Evolutionary conservation across 192 early-diverging fungal genomes (phyloP).

Genomic region (Gonapodya sp.): DNA sequence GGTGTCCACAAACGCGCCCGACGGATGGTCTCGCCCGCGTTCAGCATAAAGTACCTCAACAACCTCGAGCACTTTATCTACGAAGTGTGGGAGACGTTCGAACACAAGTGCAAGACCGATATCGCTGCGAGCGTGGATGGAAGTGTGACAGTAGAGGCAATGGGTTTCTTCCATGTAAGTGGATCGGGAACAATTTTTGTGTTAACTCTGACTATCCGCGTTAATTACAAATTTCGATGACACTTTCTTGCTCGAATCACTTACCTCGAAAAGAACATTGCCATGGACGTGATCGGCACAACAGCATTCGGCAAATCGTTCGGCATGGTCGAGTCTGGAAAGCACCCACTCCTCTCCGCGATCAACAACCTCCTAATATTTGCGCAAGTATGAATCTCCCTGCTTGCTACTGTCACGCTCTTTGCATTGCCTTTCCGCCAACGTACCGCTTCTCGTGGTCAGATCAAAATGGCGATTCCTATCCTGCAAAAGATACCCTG

Average conservation of each 20-base stretch:
- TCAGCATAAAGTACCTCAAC: slow-evolving; percentile 35
- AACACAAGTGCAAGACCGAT: background rate
- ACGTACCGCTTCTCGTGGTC: background rate
- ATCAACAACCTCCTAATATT: background rate
- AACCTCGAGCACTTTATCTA: slow-evolving; percentile 33
- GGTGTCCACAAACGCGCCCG: slow-evolving; percentile 8
- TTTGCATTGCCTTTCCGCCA: background rate
- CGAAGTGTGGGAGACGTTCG: background rate
- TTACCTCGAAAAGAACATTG: slow-evolving; percentile 14
- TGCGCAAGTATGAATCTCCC: background rate
- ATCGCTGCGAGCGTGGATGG: background rate
- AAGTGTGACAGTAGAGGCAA: background rate
- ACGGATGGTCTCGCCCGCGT: slow-evolving; percentile 35
- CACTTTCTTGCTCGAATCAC: slow-evolving; percentile 1
- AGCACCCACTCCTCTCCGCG: slow-evolving; percentile 26
- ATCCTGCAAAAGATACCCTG: background rate
- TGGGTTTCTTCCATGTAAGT: background rate
- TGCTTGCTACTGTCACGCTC: background rate
- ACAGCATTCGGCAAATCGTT: slow-evolving; percentile 40
- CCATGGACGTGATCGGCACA: slow-evolving; percentile 43
- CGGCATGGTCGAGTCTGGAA: slow-evolving; percentile 33
- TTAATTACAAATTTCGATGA: background rate
- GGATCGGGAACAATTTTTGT: too few species aligned
- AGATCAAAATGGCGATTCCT: background rate
- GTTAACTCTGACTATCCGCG: background rate